Conservation (phyloP, 805 yeast genomes). For the Lipomyces chichibuensis region DNA sequence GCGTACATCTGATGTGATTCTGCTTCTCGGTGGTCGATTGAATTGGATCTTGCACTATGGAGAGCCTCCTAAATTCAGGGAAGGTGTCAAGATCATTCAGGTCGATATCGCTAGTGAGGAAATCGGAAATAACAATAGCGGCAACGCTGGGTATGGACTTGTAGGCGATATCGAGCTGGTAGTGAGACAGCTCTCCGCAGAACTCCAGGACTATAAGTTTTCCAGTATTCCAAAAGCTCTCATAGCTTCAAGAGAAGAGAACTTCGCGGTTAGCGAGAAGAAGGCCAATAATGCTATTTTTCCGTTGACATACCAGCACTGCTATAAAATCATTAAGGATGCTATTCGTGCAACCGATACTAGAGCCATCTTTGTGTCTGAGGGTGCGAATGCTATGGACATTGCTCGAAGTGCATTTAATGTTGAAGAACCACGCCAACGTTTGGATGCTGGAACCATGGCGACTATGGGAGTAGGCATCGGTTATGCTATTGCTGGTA, state of each 20-base stretch:
- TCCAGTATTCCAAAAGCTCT: slow-evolving; percentile 43
- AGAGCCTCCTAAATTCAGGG: slow-evolving; percentile 55
- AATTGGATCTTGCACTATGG: slow-evolving; percentile 78
- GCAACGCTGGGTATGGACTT: slow-evolving; percentile 49
- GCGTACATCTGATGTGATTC: slow-evolving; percentile 58
- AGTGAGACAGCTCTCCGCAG: slow-evolving; percentile 44
- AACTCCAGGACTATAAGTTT: slow-evolving; percentile 45
- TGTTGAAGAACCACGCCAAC: slow-evolving; percentile 53
- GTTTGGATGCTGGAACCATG: slow-evolving; percentile 74
- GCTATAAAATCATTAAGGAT: slow-evolving; percentile 54
- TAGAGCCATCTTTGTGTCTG: slow-evolving; percentile 55
- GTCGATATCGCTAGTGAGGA: slow-evolving; percentile 60
- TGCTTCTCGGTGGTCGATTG: slow-evolving; percentile 66
- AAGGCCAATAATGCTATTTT: slow-evolving; percentile 43
- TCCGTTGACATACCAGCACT: slow-evolving; percentile 56
- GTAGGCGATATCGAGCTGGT: slow-evolving; percentile 59
- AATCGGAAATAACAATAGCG: slow-evolving; percentile 52
- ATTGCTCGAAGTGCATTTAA: slow-evolving; percentile 65
- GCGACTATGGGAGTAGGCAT: slow-evolving; percentile 79
- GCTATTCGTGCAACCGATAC: slow-evolving; percentile 41
- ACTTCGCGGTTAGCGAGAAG: slow-evolving; percentile 43
- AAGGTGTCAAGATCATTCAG: slow-evolving; percentile 56
- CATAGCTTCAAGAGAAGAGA: slow-evolving; percentile 37
- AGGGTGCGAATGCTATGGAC: slow-evolving; percentile 83
- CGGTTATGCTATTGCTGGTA: slow-evolving; percentile 65